Conservation (phyloP, 2,329 filamentous ascomycete species). For the Hypomyces perniciosus region DNA sequence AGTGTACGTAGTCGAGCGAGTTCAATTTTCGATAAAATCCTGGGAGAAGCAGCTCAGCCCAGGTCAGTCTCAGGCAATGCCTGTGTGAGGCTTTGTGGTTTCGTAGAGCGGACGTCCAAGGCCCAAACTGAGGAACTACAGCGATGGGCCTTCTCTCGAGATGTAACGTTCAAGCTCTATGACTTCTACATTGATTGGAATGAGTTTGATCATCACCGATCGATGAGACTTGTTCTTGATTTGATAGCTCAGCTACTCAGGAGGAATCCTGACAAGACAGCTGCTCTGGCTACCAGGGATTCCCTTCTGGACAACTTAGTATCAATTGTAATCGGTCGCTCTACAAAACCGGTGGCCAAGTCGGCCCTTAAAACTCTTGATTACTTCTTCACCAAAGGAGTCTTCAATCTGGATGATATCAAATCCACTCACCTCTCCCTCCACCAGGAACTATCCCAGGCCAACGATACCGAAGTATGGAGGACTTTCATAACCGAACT, state of each 20-base stretch:
- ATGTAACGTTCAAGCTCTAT: slow-evolving; percentile 46
- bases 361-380: slow-evolving; percentile 63
- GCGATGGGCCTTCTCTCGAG: slow-evolving; percentile 46
- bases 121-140: slow-evolving; percentile 38
- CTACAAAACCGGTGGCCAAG: slow-evolving; percentile 59
- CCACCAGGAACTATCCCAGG: slow-evolving; percentile 21
- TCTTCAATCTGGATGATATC: slow-evolving; percentile 45
- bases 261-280: slow-evolving; percentile 41
- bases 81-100: slow-evolving; percentile 53
- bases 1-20: slow-evolving; percentile 26
- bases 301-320: slow-evolving; percentile 47
- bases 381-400: slow-evolving; percentile 56
- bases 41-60: slow-evolving; percentile 46
- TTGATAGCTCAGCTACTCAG: slow-evolving; percentile 46
- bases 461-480: slow-evolving; percentile 35
- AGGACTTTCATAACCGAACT: slow-evolving; percentile 43
- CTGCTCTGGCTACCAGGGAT: slow-evolving; percentile 34
- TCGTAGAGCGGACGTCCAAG: slow-evolving; percentile 53
- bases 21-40: slow-evolving; percentile 41
- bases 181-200: slow-evolving; percentile 62
- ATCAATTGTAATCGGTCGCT: slow-evolving; percentile 53
- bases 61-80: slow-evolving; percentile 51
- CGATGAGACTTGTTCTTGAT: slow-evolving; percentile 58
- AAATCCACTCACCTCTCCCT: slow-evolving; percentile 37
- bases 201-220: slow-evolving; percentile 58